These are phyloP conservation scores for Aspergillus aculeatus DNA, from an alignment of 2,329 filamentous ascomycete genomes.

Conservation along the genomic window DNA sequence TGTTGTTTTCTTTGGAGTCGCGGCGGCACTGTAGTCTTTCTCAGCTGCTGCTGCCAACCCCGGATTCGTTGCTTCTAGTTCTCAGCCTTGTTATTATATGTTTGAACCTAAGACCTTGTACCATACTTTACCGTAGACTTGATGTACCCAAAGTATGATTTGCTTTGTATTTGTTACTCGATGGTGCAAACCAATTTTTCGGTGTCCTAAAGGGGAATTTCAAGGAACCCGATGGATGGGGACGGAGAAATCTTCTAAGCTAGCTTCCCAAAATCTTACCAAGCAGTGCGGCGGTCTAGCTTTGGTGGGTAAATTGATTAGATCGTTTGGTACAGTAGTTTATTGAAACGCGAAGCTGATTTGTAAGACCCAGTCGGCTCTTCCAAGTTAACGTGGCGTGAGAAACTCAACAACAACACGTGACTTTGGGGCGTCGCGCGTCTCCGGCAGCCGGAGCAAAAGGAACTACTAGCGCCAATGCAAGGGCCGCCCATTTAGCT, in stretches of 20 bases:
- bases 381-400: slow-evolving; percentile 3
- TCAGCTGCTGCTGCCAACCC: neutral
- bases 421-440: slow-evolving; percentile 21
- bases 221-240: neutral
- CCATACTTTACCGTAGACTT: neutral
- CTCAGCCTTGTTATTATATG: neutral
- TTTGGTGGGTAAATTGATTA: no score
- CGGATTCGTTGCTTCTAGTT: neutral
- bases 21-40: slow-evolving; percentile 34
- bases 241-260: neutral
- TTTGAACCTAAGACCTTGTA: neutral
- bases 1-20: slow-evolving; percentile 43
- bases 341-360: neutral
- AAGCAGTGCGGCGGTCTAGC: neutral
- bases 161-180: neutral
- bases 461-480: slow-evolving; percentile 1
- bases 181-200: neutral
- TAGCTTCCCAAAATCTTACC: neutral
- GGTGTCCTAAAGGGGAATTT: neutral
- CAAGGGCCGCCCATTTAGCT: slow-evolving; percentile 28
- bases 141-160: neutral
- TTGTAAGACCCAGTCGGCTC: neutral
- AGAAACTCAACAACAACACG: slow-evolving; percentile 12
- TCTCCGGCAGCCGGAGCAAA: slow-evolving; percentile 14
- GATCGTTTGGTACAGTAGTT: neutral